A percentile compares a stretch with the other conserved stretches of the same genome.
These are phyloP conservation scores for Pouteria campechiana DNA, from an alignment of 179 eudicot species.

Conservation along the genomic window DNA sequence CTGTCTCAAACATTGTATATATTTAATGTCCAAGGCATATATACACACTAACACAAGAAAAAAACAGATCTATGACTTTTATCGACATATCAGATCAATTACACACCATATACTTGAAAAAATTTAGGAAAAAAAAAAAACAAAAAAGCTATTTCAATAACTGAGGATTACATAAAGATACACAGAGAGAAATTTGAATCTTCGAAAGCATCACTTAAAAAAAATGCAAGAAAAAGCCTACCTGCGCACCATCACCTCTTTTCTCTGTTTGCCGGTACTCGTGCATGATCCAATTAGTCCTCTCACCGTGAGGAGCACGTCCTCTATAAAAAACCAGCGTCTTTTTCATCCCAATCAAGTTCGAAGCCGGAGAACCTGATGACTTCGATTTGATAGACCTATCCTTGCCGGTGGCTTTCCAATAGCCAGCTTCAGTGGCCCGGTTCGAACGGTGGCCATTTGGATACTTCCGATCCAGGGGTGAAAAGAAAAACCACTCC, in stretches of 20 bases:
- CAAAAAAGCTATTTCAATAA: too few relatives aligned
- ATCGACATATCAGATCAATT: too few relatives aligned
- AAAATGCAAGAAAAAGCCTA: too few relatives aligned
- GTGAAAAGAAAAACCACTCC: constrained; percentile 28
- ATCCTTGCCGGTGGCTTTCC: constrained; percentile 25
- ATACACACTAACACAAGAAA: too few relatives aligned
- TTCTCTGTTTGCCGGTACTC: constrained; percentile 22
- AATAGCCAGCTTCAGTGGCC: constrained; percentile 20
- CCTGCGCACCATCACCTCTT: constrained; percentile 21
- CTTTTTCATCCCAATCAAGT: constrained; percentile 18
- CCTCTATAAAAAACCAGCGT: constrained; percentile 20
- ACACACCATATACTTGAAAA: too few relatives aligned
- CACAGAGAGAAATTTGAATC: too few relatives aligned
- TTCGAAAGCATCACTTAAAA: too few relatives aligned
- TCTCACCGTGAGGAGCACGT: constrained; percentile 20
- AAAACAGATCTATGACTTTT: too few relatives aligned
- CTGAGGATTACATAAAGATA: too few relatives aligned
- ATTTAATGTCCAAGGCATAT: too few relatives aligned
- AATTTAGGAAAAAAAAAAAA: too few relatives aligned
- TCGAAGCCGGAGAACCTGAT: not conserved
- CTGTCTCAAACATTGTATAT: too few relatives aligned
- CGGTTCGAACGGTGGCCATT: constrained; percentile 21
- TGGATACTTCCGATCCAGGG: constrained; percentile 19
- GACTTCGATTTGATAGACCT: constrained; percentile 4
- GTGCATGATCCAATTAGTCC: constrained; percentile 26